phyloP scores from a whole-genome alignment of 1,139 yeast species.

The Pichia sp. region DNA sequence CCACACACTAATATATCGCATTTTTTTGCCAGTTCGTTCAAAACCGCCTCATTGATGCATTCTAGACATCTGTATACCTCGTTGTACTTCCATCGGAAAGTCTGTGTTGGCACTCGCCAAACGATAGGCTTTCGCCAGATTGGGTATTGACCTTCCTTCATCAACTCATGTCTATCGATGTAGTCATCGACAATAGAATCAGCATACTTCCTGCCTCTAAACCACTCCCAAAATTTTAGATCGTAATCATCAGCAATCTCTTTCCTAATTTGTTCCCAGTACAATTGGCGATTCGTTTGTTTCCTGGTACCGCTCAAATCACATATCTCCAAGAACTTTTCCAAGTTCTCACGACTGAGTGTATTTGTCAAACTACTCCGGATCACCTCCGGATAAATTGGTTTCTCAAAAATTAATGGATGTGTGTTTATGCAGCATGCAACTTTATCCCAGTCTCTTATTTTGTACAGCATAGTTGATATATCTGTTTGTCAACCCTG shows the following conservation, averaged over 20 bases:
- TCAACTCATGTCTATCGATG: slow-evolving; percentile 1
- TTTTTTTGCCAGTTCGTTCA: slow-evolving; percentile 3
- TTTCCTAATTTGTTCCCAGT: slow-evolving; percentile 1
- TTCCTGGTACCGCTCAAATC: slow-evolving; percentile 13
- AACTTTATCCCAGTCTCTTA: slow-evolving; percentile 8
- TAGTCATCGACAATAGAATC: slow-evolving; percentile 6
- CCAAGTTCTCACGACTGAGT: slow-evolving; percentile 3
- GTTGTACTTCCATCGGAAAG: slow-evolving; percentile 12
- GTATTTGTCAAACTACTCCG: background rate
- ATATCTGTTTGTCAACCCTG: background rate
- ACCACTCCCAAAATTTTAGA: slow-evolving; percentile 5
- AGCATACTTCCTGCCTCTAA: slow-evolving; percentile 8
- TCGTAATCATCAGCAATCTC: slow-evolving; percentile 5
- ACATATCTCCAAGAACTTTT: slow-evolving; percentile 6
- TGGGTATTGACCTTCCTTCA: slow-evolving; percentile 9
- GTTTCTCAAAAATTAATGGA: slow-evolving; percentile 7
- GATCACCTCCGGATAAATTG: background rate
- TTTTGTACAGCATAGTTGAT: background rate
- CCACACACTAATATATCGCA: slow-evolving; percentile 16
- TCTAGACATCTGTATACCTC: background rate
- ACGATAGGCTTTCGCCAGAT: slow-evolving; percentile 13
- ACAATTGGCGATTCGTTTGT: slow-evolving; percentile 1
- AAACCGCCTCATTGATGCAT: slow-evolving; percentile 11
- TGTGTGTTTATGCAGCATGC: slow-evolving; percentile 11
- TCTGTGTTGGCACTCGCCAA: slow-evolving; percentile 6